Percentiles rank a stretch among this genome's conserved stretches.
Conservation (phyloP, 345 rosid genomes). For the Cardiospermum halicacabum region DNA sequence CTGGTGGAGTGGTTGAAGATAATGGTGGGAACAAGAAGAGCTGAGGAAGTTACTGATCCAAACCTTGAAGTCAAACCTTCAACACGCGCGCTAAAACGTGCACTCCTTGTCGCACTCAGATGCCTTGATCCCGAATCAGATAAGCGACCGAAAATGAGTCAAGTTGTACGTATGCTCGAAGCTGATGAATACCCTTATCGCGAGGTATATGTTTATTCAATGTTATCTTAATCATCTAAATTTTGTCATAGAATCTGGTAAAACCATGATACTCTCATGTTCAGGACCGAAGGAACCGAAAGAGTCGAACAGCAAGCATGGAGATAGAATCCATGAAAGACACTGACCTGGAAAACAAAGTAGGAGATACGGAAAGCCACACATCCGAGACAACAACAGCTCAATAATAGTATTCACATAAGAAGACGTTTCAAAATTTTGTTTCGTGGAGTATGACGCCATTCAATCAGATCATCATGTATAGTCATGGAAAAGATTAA, state of each 20-base stretch:
- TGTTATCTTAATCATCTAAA: not conserved
- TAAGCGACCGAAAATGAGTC: constrained; percentile 93
- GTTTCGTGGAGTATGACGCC: constrained; percentile 4
- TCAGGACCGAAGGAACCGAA: constrained; percentile 77
- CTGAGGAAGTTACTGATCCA: constrained; percentile 89
- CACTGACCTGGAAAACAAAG: constrained; percentile 34
- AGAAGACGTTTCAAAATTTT: constrained; percentile 9
- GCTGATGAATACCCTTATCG: constrained; percentile 75
- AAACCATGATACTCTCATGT: no score
- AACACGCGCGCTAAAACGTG: constrained; percentile 66
- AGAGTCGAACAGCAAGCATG: constrained; percentile 61
- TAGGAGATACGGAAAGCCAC: constrained; percentile 30
- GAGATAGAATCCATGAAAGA: constrained; percentile 73
- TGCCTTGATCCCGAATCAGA: constrained; percentile 90
- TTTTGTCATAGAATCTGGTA: not conserved
- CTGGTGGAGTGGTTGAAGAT: constrained; percentile 95
- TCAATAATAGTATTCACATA: constrained; percentile 30
- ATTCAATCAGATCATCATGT: not conserved
- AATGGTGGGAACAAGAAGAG: constrained; percentile 94
- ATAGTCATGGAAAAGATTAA: not conserved
- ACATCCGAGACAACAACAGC: constrained; percentile 25
- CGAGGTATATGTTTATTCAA: constrained; percentile 42
- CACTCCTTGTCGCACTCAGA: constrained; percentile 76
- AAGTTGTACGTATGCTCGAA: constrained; percentile 84
- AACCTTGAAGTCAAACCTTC: constrained; percentile 68